phyloP scores from a whole-genome alignment of 139 green algal species.

The Chlorella vulgaris region DNA sequence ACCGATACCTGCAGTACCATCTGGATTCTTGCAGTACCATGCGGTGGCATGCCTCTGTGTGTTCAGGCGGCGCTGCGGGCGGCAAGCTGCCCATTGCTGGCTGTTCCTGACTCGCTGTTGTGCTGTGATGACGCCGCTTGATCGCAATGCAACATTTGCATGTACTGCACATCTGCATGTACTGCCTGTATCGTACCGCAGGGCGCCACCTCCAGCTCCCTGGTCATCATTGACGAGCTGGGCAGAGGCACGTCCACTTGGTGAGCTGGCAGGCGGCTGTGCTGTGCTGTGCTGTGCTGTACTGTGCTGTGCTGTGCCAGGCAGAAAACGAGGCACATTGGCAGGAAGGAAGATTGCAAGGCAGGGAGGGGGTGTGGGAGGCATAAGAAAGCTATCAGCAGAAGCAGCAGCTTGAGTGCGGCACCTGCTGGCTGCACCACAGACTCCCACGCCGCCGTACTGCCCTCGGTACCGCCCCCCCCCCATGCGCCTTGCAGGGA shows the following conservation, averaged over 20 bases:
- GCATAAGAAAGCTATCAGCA: no score
- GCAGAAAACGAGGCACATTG: neutral
- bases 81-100: neutral
- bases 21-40: neutral
- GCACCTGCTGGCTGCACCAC: neutral
- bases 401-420: no score
- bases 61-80: no score
- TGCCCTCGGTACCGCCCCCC: neutral
- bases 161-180: neutral
- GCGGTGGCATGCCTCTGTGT: neutral
- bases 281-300: neutral
- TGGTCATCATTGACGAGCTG: conserved; percentile 99
- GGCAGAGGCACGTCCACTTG: conserved; percentile 95
- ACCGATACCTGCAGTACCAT: neutral
- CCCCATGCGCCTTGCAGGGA: conserved; percentile 52
- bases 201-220: conserved; percentile 71
- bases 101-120: no score
- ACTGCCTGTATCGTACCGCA: conserved; percentile 25
- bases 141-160: no score
- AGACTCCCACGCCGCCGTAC: neutral
- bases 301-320: neutral
- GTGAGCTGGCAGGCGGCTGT: neutral
- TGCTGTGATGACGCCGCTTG: no score
- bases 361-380: no score
- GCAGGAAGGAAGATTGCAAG: no score